phyloP scores from a whole-genome alignment of 2,329 filamentous ascomycete species.

The Camptophora hylomeconis region DNA sequence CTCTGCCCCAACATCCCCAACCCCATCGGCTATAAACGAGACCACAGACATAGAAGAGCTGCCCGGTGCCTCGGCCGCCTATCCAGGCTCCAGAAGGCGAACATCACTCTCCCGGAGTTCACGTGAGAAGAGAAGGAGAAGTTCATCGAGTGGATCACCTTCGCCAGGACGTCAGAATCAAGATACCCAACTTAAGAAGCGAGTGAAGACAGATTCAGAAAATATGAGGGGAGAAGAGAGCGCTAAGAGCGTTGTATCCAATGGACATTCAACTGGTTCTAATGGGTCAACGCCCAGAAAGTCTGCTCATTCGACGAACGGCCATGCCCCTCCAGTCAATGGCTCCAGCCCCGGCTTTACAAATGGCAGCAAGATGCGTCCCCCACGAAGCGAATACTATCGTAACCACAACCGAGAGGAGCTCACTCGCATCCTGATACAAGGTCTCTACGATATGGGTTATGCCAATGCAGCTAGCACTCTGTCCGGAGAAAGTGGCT shows the following conservation, averaged over 20 bases:
- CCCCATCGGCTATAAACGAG: conserved; percentile 10
- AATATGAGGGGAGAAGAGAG: conserved; percentile 54
- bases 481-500: conserved; percentile 72
- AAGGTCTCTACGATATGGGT: conserved; percentile 78
- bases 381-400: conserved; percentile 39
- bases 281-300: conserved; percentile 43
- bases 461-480: conserved; percentile 64
- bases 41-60: background rate
- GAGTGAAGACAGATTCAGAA: too few relatives aligned
- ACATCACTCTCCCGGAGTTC: too few relatives aligned
- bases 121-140: too few relatives aligned
- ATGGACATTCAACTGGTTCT: conserved; percentile 41
- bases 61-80: too few relatives aligned
- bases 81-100: too few relatives aligned
- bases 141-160: too few relatives aligned
- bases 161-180: conserved; percentile 17
- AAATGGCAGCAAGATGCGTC: conserved; percentile 25
- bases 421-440: conserved; percentile 82
- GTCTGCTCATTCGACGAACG: conserved; percentile 41
- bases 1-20: conserved; percentile 29
- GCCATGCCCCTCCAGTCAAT: conserved; percentile 30
- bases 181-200: conserved; percentile 18
- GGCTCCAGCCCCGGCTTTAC: conserved; percentile 25
- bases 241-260: conserved; percentile 33
- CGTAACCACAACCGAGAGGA: conserved; percentile 85